Evolutionary conservation across 176 grass and related monocot species (phyloP).

Genomic region (Oryza australiensis): DNA sequence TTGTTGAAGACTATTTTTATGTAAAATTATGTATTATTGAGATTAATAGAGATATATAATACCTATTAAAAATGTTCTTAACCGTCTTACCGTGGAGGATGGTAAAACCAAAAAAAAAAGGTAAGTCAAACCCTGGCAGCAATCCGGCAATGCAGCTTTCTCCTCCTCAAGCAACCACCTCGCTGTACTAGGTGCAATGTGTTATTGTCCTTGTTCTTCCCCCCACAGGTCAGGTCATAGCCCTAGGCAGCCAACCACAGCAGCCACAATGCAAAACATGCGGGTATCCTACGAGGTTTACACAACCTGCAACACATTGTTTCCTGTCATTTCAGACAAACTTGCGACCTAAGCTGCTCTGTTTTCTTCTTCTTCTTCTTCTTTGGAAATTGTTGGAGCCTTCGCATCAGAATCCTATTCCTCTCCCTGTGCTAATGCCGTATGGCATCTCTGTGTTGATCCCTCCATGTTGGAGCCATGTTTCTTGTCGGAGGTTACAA

Average conservation of each 20-base stretch:
- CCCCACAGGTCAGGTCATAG: neutral
- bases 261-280: neutral
- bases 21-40: no score
- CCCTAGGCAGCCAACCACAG: neutral
- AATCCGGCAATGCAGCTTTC: neutral
- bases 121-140: no score
- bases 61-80: no score
- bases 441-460: neutral
- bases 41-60: no score
- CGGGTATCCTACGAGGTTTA: neutral
- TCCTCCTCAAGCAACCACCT: neutral
- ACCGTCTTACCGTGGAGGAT: no score
- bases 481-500: neutral
- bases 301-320: neutral
- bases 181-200: neutral
- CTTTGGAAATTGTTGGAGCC: neutral
- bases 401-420: neutral
- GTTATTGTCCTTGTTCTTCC: neutral
- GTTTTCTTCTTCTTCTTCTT: neutral
- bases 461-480: neutral
- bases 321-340: neutral
- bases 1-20: no score
- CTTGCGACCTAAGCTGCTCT: neutral
- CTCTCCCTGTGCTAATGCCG: neutral
- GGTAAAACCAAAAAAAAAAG: no score